Percentiles rank a stretch among this genome's conserved stretches.
phyloP scores from a whole-genome alignment of 2,329 filamentous ascomycete species.

The Aphanoascus verrucosus region DNA sequence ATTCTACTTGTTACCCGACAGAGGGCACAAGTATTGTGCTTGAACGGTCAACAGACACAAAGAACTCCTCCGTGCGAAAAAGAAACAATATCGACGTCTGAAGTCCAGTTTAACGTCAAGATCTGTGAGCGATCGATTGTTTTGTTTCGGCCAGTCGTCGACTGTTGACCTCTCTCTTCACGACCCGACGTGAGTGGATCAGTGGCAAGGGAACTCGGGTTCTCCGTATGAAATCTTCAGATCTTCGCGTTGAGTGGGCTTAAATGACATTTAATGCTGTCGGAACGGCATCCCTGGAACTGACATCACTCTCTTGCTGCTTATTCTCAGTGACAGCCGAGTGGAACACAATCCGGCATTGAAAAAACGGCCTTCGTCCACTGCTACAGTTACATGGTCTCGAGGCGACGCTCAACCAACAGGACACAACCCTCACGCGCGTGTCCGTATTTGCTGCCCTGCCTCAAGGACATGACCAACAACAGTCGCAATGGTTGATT shows the following conservation, averaged over 20 bases:
- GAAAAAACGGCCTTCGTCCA: neutral
- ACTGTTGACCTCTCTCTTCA: neutral
- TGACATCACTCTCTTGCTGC: neutral
- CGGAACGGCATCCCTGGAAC: neutral
- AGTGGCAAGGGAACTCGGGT: neutral
- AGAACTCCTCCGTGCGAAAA: too few relatives aligned
- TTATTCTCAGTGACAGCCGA: too few relatives aligned
- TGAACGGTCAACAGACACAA: too few relatives aligned
- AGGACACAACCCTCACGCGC: neutral
- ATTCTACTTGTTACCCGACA: too few relatives aligned
- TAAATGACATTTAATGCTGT: neutral
- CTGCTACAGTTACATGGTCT: neutral
- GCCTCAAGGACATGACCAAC: neutral
- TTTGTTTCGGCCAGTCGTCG: neutral
- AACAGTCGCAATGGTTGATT: slow-evolving; percentile 15
- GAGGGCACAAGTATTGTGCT: too few relatives aligned
- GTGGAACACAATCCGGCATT: neutral
- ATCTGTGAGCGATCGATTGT: neutral
- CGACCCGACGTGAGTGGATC: neutral
- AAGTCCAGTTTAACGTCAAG: too few relatives aligned
- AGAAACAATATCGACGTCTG: too few relatives aligned
- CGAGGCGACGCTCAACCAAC: neutral
- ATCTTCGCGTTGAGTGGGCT: too few relatives aligned
- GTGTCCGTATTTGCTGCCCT: slow-evolving; percentile 2
- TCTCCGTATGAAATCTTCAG: too few relatives aligned